Evolutionary conservation across 2,329 filamentous ascomycete species (phyloP), one percentile per base, ranked within the genome.

Genomic region (Neofusicoccum sp.): DNA sequence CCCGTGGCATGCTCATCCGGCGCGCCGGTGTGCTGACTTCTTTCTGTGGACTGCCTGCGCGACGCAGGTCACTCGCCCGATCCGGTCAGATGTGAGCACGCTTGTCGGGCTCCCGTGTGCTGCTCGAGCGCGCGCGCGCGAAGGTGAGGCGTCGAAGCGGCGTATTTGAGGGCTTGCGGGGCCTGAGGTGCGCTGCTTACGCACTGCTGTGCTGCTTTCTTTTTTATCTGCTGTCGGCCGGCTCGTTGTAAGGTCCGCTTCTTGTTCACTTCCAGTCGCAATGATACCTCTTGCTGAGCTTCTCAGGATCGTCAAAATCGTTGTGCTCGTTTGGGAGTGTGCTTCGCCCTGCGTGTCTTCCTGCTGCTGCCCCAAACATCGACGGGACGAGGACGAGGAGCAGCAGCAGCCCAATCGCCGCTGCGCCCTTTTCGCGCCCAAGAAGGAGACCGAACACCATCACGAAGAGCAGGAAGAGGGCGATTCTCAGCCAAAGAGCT

Each of bases 241-340:
- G 34, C 16, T 56, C 36, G 38, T 56, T 56, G 51, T 56, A 56
- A 56, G 51, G 38, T 43, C 51, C 41, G n/a, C 28, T 26, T 38
- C 48, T 54, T 58, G 34, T 45, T 14, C 53, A 45, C 24, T 33
- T 36, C 54, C 40, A 58, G 41, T 16, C 43, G 54, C 43, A 58
- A 58, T 58, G 41, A 48, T 58, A 40, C 56, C 33, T 33, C 56
- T 58, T 58, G 40, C 41, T 58, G 41, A 40, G 41, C 31, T 58
- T 38, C 33, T 47, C 56, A 58, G 56, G 44, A 47, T 58, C 28
- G 38, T 56, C 36, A 56, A 56, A 34, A 56, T 28, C 51, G 51
- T 38, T 56, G 51, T 56, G 51, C 51, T 56, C 26, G 51, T 56
- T 20, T 56, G 51, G 51, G 51, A 56, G 51, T 56, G 51, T 56